Conservation (phyloP, 257 asterid genomes). For the Schizonepeta tenuifolia region DNA sequence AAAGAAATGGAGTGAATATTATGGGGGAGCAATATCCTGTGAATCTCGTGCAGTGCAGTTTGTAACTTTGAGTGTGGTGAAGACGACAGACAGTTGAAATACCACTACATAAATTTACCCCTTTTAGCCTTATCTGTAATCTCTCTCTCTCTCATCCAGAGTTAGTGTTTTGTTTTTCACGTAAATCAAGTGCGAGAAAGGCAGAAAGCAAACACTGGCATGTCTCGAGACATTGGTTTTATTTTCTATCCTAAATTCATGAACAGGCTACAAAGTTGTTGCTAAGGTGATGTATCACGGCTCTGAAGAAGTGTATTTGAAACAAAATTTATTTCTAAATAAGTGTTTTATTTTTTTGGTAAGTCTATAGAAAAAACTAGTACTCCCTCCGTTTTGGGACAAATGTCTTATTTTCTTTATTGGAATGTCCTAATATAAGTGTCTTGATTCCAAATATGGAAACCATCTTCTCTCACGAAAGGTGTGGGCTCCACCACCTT, state of each 20-base stretch:
- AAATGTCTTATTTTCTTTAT: too few relatives aligned
- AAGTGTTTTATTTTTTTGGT: too few relatives aligned
- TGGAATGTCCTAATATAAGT: too few relatives aligned
- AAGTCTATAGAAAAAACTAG: too few relatives aligned
- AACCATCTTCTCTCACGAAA: too few relatives aligned
- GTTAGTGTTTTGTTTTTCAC: constrained; percentile 24
- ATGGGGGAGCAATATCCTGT: constrained; percentile 14
- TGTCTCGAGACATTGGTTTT: background rate
- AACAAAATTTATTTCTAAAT: too few relatives aligned
- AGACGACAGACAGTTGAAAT: constrained; percentile 22
- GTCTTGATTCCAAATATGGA: too few relatives aligned
- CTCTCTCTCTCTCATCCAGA: background rate
- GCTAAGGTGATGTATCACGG: background rate
- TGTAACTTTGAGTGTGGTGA: constrained; percentile 12
- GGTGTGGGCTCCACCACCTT: too few relatives aligned
- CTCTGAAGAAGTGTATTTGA: too few relatives aligned
- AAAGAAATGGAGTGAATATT: background rate
- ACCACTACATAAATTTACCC: constrained; percentile 33
- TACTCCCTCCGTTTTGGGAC: too few relatives aligned
- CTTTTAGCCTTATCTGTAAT: constrained; percentile 28
- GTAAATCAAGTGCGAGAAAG: constrained; percentile 32
- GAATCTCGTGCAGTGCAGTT: constrained; percentile 42
- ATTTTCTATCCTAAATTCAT: background rate
- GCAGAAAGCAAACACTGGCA: constrained; percentile 18
- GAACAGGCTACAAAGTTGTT: background rate